phyloP scores from a whole-genome alignment of 371 early-diverging fungal genomes.

The Conidiobolus incongruus region DNA sequence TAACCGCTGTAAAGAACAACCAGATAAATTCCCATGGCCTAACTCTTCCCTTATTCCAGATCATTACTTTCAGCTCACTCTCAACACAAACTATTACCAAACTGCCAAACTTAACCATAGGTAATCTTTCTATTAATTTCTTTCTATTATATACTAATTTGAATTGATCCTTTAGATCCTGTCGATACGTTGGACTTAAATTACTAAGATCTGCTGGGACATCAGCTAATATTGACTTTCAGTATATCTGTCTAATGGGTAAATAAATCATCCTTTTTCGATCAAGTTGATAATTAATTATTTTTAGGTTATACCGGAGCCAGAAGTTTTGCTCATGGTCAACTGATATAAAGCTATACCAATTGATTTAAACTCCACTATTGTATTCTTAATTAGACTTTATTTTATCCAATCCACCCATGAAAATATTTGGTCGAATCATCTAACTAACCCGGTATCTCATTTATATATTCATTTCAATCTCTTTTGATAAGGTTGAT shows the following conservation, averaged over 20 bases:
- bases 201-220: background rate
- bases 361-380: too few relatives aligned
- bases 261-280: background rate
- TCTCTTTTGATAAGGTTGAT: too few relatives aligned
- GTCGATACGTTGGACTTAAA: background rate
- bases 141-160: background rate
- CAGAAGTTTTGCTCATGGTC: background rate
- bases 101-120: background rate
- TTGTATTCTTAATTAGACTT: too few relatives aligned
- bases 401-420: too few relatives aligned
- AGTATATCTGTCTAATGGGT: background rate
- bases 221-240: background rate
- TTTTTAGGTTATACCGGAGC: background rate
- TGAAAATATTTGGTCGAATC: too few relatives aligned
- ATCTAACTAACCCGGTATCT: too few relatives aligned
- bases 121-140: background rate
- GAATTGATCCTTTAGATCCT: too few relatives aligned
- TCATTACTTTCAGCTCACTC: background rate
- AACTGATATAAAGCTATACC: too few relatives aligned
- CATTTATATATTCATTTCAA: too few relatives aligned
- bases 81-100: background rate
- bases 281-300: too few relatives aligned
- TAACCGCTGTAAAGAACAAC: background rate
- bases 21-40: background rate
- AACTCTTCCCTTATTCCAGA: background rate